Conservation (phyloP, 495 filamentous ascomycete genomes). For the Penicillium canariense region DNA sequence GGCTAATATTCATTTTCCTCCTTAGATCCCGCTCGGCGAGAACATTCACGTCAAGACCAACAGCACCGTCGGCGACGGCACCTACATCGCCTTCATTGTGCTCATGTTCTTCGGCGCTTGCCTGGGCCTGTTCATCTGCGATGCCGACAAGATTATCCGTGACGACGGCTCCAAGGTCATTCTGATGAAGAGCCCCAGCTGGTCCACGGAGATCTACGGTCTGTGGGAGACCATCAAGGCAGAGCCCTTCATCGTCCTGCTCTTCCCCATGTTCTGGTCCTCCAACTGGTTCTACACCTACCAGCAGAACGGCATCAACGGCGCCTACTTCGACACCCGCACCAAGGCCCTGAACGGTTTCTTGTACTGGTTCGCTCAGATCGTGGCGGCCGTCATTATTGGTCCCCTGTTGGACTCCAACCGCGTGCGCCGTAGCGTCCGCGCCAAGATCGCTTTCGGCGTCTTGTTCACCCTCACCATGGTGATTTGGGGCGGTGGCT, state of each 20-base stretch:
- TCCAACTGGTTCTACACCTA: conserved; percentile 83
- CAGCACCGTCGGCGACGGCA: conserved; percentile 45
- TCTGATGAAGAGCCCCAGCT: conserved; percentile 79
- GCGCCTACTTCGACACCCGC: conserved; percentile 45
- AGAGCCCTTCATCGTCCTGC: conserved; percentile 40
- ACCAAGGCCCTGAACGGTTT: conserved; percentile 48
- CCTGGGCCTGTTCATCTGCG: conserved; percentile 52
- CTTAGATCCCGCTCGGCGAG: conserved; percentile 41
- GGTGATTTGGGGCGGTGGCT: conserved; percentile 51
- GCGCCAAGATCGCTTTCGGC: conserved; percentile 40
- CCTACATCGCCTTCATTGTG: conserved; percentile 53
- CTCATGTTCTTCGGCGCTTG: conserved; percentile 53
- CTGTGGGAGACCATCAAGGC: conserved; percentile 37
- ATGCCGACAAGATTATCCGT: conserved; percentile 70
- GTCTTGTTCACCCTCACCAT: conserved; percentile 42
- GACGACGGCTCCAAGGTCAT: conserved; percentile 74
- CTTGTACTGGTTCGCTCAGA: conserved; percentile 55
- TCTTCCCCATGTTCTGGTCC: conserved; percentile 56
- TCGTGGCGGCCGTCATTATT: conserved; percentile 45
- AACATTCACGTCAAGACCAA: conserved; percentile 39
- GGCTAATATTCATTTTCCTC: conserved; percentile 2
- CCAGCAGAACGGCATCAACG: conserved; percentile 57
- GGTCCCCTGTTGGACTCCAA: conserved; percentile 45
- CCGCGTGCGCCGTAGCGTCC: conserved; percentile 36
- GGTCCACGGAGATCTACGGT: conserved; percentile 47